Conservation (phyloP, 2,329 filamentous ascomycete species). For the Trichoderma hamatum region DNA sequence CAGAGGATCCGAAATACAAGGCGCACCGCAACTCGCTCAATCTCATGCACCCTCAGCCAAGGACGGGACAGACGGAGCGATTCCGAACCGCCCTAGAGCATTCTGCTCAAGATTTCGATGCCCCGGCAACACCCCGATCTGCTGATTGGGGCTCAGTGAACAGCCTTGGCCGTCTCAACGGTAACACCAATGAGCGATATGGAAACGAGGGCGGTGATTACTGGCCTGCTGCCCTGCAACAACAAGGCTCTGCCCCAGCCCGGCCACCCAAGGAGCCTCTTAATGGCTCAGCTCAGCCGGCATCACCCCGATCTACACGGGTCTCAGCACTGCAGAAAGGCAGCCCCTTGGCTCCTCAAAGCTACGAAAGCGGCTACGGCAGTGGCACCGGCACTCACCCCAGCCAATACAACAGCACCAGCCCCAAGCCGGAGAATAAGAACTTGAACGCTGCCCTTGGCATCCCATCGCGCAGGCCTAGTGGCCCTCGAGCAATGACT, state of each 20-base stretch:
- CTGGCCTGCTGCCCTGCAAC: constrained; percentile 48
- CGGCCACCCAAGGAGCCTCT: constrained; percentile 67
- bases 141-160: constrained; percentile 66
- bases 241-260: constrained; percentile 51
- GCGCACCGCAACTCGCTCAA: constrained; percentile 80
- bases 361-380: constrained; percentile 58
- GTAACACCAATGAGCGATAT: constrained; percentile 51
- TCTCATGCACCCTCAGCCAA: constrained; percentile 77
- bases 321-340: constrained; percentile 57
- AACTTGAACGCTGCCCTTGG: constrained; percentile 59
- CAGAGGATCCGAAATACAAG: constrained; percentile 77
- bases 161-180: constrained; percentile 58
- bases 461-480: constrained; percentile 57
- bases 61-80: constrained; percentile 71
- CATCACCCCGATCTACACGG: constrained; percentile 52
- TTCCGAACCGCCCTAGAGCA: constrained; percentile 75
- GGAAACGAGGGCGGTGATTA: constrained; percentile 50
- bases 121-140: constrained; percentile 61
- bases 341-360: constrained; percentile 59
- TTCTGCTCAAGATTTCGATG: constrained; percentile 69
- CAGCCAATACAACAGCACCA: constrained; percentile 59
- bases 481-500: constrained; percentile 64
- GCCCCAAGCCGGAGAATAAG: constrained; percentile 59
- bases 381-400: constrained; percentile 51
- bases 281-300: constrained; percentile 45